phyloP scores from a whole-genome alignment of 2,329 filamentous ascomycete genomes.

The Coniochaeta sp. region DNA sequence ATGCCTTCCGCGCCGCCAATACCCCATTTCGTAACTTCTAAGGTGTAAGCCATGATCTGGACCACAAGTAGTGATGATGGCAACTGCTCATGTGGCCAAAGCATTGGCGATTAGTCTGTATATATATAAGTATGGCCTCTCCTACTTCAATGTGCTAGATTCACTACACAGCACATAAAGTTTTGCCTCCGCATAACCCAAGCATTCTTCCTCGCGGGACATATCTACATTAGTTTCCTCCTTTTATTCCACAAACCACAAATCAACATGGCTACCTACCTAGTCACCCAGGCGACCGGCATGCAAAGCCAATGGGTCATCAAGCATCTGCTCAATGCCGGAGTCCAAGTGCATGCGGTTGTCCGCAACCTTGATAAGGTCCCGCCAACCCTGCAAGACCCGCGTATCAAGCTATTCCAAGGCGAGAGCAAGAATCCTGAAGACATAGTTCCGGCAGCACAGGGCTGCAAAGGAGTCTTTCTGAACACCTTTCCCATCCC shows the following conservation, averaged over 20 bases:
- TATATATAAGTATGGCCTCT: neutral
- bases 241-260: neutral
- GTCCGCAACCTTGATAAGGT: slow-evolving; percentile 25
- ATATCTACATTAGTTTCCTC: neutral
- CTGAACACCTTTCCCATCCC: slow-evolving; percentile 17
- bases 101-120: neutral
- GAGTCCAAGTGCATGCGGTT: slow-evolving; percentile 25
- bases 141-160: neutral
- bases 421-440: slow-evolving; percentile 25
- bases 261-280: slow-evolving; percentile 21
- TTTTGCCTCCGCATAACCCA: neutral
- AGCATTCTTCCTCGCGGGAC: neutral
- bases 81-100: neutral
- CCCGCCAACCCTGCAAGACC: slow-evolving; percentile 14
- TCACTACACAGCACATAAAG: neutral
- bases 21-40: no score
- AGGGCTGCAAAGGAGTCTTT: slow-evolving; percentile 24
- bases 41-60: no score
- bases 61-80: neutral
- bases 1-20: neutral
- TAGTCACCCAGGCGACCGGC: slow-evolving; percentile 27
- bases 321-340: slow-evolving; percentile 22
- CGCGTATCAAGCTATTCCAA: slow-evolving; percentile 24
- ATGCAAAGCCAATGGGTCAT: slow-evolving; percentile 22
- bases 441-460: slow-evolving; percentile 19